Evolutionary conservation across 441 rosid species (phyloP).

Genomic region (Adansonia gregorii): DNA sequence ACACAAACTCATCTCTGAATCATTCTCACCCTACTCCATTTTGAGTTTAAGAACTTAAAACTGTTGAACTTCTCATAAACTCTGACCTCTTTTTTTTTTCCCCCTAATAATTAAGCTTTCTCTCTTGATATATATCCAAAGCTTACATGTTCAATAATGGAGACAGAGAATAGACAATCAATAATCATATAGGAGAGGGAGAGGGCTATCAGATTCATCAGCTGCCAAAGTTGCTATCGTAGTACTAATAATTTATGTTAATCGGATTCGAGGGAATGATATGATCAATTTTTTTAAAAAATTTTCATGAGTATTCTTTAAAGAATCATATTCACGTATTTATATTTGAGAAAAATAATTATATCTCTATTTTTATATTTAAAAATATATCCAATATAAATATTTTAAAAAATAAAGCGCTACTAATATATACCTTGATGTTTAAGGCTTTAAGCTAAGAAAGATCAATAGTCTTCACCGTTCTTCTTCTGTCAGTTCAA

Average conservation of each 20-base stretch:
- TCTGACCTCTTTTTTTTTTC: neutral
- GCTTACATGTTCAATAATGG: conserved; percentile 29
- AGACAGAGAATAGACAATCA: neutral
- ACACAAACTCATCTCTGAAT: neutral
- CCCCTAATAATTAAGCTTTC: conserved; percentile 16
- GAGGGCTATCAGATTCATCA: conserved; percentile 19
- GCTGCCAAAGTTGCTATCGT: conserved; percentile 29
- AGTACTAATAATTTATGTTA: neutral
- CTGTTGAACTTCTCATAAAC: neutral
- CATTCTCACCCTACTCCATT: neutral
- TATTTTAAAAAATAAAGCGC: no score
- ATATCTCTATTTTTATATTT: no score
- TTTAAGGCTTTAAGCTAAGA: conserved; percentile 38
- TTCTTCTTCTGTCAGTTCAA: conserved; percentile 18
- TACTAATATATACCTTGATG: neutral
- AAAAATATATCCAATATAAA: no score
- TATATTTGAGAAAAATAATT: no score
- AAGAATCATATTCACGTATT: no score
- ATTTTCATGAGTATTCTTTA: no score
- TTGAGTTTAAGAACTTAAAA: neutral
- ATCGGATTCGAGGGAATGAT: no score
- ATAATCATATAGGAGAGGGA: neutral
- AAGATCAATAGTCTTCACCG: conserved; percentile 15
- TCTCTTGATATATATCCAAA: neutral
- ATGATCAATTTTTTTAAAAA: no score